These are phyloP conservation scores for Streptanthus diversifolius DNA, from an alignment of 345 rosid genomes.

Conservation along the genomic window DNA sequence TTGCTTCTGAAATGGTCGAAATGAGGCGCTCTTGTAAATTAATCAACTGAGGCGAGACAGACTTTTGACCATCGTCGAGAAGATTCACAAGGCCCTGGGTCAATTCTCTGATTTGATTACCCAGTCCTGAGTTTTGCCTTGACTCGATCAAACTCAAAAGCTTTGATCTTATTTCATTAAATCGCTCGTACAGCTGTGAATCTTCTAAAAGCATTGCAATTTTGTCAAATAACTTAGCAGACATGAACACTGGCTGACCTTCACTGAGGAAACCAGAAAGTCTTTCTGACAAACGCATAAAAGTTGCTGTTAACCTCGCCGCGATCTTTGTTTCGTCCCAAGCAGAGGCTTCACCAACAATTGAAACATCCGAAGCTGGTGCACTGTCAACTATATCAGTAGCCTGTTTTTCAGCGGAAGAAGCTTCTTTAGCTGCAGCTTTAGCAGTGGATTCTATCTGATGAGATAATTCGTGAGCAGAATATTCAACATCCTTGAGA, in stretches of 20 bases:
- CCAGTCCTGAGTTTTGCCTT: constrained; percentile 69
- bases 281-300: constrained; percentile 78
- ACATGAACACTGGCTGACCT: constrained; percentile 70
- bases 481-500: constrained; percentile 52
- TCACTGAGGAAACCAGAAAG: constrained; percentile 89
- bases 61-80: constrained; percentile 74
- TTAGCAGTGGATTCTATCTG: constrained; percentile 60
- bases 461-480: constrained; percentile 44
- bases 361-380: constrained; percentile 37
- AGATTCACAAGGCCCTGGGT: constrained; percentile 68
- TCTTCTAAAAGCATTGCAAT: constrained; percentile 73
- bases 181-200: constrained; percentile 62
- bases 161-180: constrained; percentile 64
- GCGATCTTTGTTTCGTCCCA: constrained; percentile 78
- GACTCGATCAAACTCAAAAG: constrained; percentile 71
- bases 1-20: constrained; percentile 82
- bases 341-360: constrained; percentile 43
- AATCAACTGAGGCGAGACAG: constrained; percentile 80
- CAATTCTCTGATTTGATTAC: constrained; percentile 66
- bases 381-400: constrained; percentile 26
- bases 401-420: constrained; percentile 30
- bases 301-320: constrained; percentile 59
- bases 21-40: constrained; percentile 78
- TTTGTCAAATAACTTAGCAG: constrained; percentile 73
- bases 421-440: constrained; percentile 41